phyloP scores from a whole-genome alignment of 139 green algal genomes.

The Chlorella ohadii region DNA sequence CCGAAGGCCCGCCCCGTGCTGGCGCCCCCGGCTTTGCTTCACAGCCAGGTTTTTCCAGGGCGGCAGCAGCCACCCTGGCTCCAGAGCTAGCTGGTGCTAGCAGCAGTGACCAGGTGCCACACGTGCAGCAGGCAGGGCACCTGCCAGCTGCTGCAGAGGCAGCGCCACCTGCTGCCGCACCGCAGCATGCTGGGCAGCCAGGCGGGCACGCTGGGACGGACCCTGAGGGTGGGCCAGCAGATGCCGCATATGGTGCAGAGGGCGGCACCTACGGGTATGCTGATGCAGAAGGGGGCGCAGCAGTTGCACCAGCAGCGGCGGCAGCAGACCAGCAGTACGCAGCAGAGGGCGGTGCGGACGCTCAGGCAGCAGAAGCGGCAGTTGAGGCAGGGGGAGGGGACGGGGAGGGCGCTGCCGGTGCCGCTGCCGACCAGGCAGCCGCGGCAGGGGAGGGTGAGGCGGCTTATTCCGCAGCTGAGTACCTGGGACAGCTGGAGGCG shows the following conservation, averaged over 20 bases:
- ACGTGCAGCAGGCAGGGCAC: no score
- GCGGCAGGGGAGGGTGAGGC: not conserved
- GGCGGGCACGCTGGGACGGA: no score
- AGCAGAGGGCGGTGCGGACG: not conserved
- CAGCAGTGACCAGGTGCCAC: not conserved
- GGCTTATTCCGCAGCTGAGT: not conserved
- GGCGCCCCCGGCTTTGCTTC: not conserved
- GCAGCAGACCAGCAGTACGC: not conserved
- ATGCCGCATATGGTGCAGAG: not conserved
- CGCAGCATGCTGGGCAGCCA: not conserved
- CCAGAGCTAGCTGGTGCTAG: not conserved
- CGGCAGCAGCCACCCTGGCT: not conserved
- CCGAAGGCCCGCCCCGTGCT: not conserved
- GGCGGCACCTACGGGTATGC: not conserved
- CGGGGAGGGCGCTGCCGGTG: no score
- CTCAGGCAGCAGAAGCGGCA: no score
- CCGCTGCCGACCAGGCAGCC: not conserved
- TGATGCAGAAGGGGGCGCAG: not conserved
- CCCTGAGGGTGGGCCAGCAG: not conserved
- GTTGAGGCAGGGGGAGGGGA: not conserved
- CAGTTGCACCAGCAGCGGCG: not conserved
- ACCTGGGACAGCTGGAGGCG: slow-evolving; percentile 29
- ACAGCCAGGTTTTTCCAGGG: not conserved
- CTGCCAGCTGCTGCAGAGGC: not conserved
- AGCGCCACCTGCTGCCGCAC: not conserved